These are phyloP conservation scores for Backusella psychrophila DNA, from an alignment of 192 early-diverging fungal genomes.

Conservation along the genomic window DNA sequence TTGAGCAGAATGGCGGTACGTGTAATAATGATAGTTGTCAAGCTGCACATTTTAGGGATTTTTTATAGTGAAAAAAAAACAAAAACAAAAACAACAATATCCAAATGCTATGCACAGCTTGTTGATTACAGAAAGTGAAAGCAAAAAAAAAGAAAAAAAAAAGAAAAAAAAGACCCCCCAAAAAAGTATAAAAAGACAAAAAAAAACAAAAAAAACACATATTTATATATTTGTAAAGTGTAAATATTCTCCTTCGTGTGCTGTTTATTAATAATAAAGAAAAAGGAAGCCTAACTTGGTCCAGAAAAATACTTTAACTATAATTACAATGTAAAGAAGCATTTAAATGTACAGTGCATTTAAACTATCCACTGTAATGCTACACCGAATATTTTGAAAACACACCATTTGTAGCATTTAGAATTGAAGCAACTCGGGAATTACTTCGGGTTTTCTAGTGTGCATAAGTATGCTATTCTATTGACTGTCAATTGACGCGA, in stretches of 20 bases:
- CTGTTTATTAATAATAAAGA: no score
- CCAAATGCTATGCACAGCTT: background rate
- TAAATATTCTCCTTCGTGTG: no score
- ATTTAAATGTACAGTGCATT: background rate
- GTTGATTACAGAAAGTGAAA: background rate
- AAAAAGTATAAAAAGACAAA: background rate
- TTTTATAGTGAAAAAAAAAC: background rate
- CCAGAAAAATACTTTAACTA: background rate
- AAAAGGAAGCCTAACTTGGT: background rate
- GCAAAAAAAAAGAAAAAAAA: background rate
- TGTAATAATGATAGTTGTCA: slow-evolving; percentile 6
- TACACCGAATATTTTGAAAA: background rate
- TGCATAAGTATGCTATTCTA: no score
- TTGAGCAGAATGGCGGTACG: slow-evolving; percentile 5
- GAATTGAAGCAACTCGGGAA: background rate
- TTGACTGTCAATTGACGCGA: background rate
- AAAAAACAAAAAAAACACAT: background rate
- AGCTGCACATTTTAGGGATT: slow-evolving; percentile 7
- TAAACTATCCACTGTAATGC: no score
- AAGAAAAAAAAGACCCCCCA: background rate
- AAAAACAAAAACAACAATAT: background rate
- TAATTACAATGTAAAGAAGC: no score
- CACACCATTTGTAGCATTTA: background rate
- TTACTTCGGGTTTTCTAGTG: background rate
- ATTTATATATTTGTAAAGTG: background rate